Evolutionary conservation across 331 rosid genomes (phyloP), one percentile per base, ranked within the genome.

Genomic region (Malus hybrid): DNA sequence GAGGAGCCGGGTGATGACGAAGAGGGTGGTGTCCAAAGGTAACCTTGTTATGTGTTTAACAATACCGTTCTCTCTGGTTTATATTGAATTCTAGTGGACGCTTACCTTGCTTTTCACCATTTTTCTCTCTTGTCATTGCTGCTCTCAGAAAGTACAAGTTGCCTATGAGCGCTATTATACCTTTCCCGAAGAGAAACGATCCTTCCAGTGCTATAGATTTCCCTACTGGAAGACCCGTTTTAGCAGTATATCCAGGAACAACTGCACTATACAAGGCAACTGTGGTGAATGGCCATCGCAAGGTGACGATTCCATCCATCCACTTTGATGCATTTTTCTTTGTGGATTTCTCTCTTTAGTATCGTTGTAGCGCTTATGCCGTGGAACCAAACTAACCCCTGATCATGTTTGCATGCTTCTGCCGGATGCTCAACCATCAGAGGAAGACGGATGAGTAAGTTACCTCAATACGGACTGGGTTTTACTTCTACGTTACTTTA

Each of bases 1-100:
- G 99, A 95, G 86, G 99, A 95, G 74, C 97, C 97, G 1, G 97
- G 96, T 64, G 99, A 95, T 83, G 99, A 95, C 68, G 99, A 95
- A 73, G 99, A 95, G 67, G 72, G 91, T 44, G 85, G 87, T 48
- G 97, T 88, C 78, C 99, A 86, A 81, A 86, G 93, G 99, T 95
- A 79, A 79, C 32, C 68, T 27, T 67, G 5, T 24, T 74, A 10
- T 63, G 28, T 31, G 46, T 62, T 14, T 27, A 11, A 56, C 59
- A 48, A 19, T 64, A 60, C 32, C 12, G 18, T 50, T 32, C 59
- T 73, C 61, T 56, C 46, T 42, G 46, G 46, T 10, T 42, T 42
- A 42, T 42, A 42, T 42, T 42, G 46, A 42, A 42, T 3, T 42
- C 46, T 42, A 1, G 46, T 71, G 63, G 13, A 65, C 9, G 63